phyloP scores from a whole-genome alignment of 352 stramenopile genomes.

The Phytopythium aichiense region DNA sequence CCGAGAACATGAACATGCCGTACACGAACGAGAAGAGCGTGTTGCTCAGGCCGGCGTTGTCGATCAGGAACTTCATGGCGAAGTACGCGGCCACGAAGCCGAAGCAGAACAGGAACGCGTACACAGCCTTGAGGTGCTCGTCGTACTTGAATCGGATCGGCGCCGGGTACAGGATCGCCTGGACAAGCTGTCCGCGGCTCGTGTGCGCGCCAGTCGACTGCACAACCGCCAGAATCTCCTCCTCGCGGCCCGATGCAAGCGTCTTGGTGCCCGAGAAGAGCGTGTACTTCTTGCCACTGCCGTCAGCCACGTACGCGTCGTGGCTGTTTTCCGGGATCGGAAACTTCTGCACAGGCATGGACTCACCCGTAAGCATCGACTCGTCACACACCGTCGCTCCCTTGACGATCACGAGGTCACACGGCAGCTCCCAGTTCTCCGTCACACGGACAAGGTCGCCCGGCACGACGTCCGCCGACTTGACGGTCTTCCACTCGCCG shows the following conservation, averaged over 20 bases:
- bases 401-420: constrained; percentile 67
- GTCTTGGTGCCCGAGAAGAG: constrained; percentile 84
- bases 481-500: constrained; percentile 37
- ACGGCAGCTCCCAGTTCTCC: constrained; percentile 70
- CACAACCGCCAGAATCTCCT: constrained; percentile 75
- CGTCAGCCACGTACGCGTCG: constrained; percentile 49
- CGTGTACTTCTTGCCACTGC: constrained; percentile 79
- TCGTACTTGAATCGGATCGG: constrained; percentile 91
- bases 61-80: constrained; percentile 70
- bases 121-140: constrained; percentile 80
- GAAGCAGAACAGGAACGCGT: constrained; percentile 76
- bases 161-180: constrained; percentile 82
- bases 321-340: constrained; percentile 42
- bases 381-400: constrained; percentile 69
- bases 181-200: constrained; percentile 77
- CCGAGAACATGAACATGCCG: constrained; percentile 78
- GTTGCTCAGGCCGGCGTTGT: constrained; percentile 66
- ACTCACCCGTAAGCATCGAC: constrained; percentile 74
- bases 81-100: constrained; percentile 69
- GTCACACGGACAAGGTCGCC: constrained; percentile 62
- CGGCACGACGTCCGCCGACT: constrained; percentile 51
- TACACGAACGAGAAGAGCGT: constrained; percentile 66
- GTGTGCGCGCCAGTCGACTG: constrained; percentile 82
- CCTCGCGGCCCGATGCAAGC: constrained; percentile 55
- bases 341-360: constrained; percentile 87